Evolutionary conservation across 2,329 filamentous ascomycete genomes (phyloP), one percentile per base, ranked within the genome.

Genomic region (Xylariaceae sp.): DNA sequence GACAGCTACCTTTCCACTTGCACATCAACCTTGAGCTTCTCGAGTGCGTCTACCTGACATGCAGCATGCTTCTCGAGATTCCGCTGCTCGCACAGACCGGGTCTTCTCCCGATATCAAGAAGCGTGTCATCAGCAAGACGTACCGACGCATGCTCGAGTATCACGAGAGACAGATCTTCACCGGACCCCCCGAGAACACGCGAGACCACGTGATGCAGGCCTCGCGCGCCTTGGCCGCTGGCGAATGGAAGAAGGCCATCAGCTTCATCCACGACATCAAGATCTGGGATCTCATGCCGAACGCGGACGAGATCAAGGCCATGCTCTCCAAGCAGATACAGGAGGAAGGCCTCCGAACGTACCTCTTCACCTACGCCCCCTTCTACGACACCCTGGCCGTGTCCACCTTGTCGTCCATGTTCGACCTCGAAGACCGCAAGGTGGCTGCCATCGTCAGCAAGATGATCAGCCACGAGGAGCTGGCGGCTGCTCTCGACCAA

Each of bases 381-480:
- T 98, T 94, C 76, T 98, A 98, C 73, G 92, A 98, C 69, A 97
- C 92, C 15, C 80, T 98, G 44, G 83, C 88, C 44, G 76, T 96
- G 54, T 74, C 78, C 51, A 94, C 89, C 16, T 76, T 98, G 45
- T 83, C 88, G 47, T 73, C 71, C 51, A 98, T 98, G 92, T 98
- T 98, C 65, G 92, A 98, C 68, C 82, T 98, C 16, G 78, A 89
- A 41, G 72, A 83, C 54, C 79, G 83, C 69, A 97, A 97, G 76
- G 89, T 96, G 36, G 74, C 85, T n/a, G 88, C 92, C 24, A 82
- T 98, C 40, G 81, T 98, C 59, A 94, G 88, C 76, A 94, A 94
- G 74, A 98, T 98, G 92, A 97, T 98, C 65, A 94, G 88, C 57
- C 92, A 98, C 71, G 92, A 98, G 68, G 92, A 98, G 67, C 82